These are phyloP conservation scores for Scedosporium aurantiacum DNA, from an alignment of 2,329 filamentous ascomycete genomes.

Conservation along the genomic window DNA sequence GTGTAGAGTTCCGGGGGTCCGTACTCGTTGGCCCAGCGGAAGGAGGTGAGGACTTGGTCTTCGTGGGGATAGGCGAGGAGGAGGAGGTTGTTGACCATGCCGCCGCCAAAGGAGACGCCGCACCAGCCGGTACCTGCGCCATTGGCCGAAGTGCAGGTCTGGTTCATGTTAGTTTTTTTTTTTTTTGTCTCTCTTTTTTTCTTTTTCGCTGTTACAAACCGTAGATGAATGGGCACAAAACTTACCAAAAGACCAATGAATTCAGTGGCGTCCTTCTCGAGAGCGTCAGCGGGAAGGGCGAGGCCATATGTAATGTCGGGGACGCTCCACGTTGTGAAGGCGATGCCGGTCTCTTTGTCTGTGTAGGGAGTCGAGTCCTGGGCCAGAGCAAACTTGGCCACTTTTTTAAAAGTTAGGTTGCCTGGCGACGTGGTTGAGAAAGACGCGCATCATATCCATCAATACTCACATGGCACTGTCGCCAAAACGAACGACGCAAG, in stretches of 20 bases:
- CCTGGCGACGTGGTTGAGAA: neutral
- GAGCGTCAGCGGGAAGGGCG: conserved; percentile 37
- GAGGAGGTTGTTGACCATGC: conserved; percentile 7
- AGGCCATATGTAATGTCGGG: conserved; percentile 36
- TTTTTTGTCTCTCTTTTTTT: conserved; percentile 9
- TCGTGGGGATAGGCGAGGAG: conserved; percentile 30
- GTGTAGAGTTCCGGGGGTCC: conserved; percentile 45
- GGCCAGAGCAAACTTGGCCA: neutral
- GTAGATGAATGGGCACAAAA: neutral
- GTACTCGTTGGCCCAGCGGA: conserved; percentile 48
- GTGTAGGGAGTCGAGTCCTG: conserved; percentile 20
- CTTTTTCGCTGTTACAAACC: neutral
- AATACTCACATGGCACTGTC: neutral
- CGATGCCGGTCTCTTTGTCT: conserved; percentile 39
- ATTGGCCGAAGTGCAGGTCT: conserved; percentile 20
- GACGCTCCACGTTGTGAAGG: conserved; percentile 38
- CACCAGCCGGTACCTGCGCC: conserved; percentile 2
- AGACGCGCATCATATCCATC: too few relatives aligned
- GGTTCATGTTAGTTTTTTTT: conserved; percentile 7
- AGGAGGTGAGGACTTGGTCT: conserved; percentile 41
- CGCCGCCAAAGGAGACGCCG: conserved; percentile 1
- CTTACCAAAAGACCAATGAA: conserved; percentile 47
- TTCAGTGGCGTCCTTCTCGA: conserved; percentile 36
- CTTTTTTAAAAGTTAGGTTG: neutral
- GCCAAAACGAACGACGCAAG: neutral